Percentiles rank a stretch among this genome's conserved stretches.
These are phyloP conservation scores for Phytophthora kernoviae DNA, from an alignment of 352 stramenopile genomes.

Conservation along the genomic window DNA sequence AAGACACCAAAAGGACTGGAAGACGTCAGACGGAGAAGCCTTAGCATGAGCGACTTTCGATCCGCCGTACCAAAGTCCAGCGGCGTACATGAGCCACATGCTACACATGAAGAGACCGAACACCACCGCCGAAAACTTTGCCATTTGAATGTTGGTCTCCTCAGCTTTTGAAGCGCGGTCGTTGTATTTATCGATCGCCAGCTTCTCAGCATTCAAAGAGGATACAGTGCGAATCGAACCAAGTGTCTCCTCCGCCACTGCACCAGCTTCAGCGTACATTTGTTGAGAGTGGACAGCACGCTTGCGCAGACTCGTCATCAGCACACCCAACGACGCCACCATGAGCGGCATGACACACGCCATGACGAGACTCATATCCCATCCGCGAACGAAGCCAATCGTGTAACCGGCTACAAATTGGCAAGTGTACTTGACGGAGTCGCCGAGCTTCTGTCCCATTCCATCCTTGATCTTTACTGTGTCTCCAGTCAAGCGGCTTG, in stretches of 20 bases:
- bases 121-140: conserved; percentile 4
- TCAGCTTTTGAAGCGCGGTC: not conserved
- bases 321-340: conserved; percentile 5
- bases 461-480: conserved; percentile 27
- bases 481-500: conserved; percentile 17
- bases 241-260: not conserved
- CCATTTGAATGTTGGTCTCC: conserved; percentile 7
- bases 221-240: conserved; percentile 6
- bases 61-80: conserved; percentile 40
- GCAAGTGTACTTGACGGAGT: conserved; percentile 10
- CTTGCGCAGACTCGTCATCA: conserved; percentile 9
- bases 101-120: conserved; percentile 14
- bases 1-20: conserved; percentile 31
- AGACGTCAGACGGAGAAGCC: conserved; percentile 18
- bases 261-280: not conserved
- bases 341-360: conserved; percentile 7
- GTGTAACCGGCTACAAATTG: conserved; percentile 22
- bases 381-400: conserved; percentile 9
- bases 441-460: conserved; percentile 19
- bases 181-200: conserved; percentile 9
- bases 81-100: conserved; percentile 33
- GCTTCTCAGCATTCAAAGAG: conserved; percentile 20
- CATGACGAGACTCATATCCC: conserved; percentile 1
- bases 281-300: conserved; percentile 10
- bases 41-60: conserved; percentile 25